Evolutionary conservation across 2,329 filamentous ascomycete genomes (phyloP).

Genomic region (Rhynchosporium graminicola): DNA sequence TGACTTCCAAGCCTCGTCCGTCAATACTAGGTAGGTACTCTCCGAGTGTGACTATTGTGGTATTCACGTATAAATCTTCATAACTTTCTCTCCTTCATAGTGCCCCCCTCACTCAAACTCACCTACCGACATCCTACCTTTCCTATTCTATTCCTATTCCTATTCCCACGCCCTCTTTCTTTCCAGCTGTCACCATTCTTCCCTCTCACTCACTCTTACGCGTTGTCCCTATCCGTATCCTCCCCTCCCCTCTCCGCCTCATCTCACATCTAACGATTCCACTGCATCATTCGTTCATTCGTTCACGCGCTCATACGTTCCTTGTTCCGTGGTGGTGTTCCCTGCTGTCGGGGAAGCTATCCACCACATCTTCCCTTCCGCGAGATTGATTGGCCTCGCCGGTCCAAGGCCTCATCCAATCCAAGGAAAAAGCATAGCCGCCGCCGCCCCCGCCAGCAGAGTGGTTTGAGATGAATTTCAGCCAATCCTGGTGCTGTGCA

Average conservation of each 20-base stretch:
- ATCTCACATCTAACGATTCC: slow-evolving; percentile 3
- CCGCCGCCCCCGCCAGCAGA: slow-evolving; percentile 1
- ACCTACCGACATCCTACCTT: not conserved
- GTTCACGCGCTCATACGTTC: not conserved
- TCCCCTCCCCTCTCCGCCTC: not conserved
- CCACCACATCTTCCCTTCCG: not conserved
- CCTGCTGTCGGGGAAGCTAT: not conserved
- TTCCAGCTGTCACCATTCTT: not conserved
- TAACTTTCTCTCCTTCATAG: not conserved
- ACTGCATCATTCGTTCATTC: not conserved
- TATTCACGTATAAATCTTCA: not conserved
- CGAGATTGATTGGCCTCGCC: not conserved
- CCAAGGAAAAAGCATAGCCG: slow-evolving; percentile 13
- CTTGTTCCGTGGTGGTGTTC: not conserved
- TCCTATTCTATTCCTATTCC: not conserved
- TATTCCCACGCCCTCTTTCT: slow-evolving; percentile 3
- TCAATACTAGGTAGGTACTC: too few species aligned
- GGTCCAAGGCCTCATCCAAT: not conserved
- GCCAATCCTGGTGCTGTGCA: too few species aligned
- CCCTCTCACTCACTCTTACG: not conserved
- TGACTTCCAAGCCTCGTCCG: too few species aligned
- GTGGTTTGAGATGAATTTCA: too few species aligned
- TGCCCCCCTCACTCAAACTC: not conserved
- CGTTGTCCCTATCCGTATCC: slow-evolving; percentile 1
- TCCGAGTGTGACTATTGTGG: too few species aligned